Base-by-base conservation (phyloP, 164 flowering plant species). In the Nelumbo lutea region DNA sequence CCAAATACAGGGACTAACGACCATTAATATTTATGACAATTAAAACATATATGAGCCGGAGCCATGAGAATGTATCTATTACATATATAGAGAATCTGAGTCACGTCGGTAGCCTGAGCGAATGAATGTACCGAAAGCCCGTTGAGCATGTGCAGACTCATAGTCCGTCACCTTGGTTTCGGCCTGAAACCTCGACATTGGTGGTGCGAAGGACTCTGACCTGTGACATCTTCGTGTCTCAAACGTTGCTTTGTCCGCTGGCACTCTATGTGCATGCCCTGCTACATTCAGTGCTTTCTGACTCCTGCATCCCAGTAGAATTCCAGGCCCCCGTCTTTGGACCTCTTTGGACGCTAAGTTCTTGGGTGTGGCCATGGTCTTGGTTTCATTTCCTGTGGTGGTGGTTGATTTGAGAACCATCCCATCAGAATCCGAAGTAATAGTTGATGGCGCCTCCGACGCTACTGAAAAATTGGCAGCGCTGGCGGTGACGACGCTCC, bases 401-500 rank as follows among this genome's bases (percentile, higher is more conserved):
- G 47, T 71, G 15, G 62, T 48, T 6, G 61, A 13, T 39, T 27
- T 15, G 3, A 11, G 15, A 4, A 42, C 3, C 4, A 5, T 61
- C 15, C 44, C 52, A 11, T 60, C 27, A 4, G 51, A 42, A 14
- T 42, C 48, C 59, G 8, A 40, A 43, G 9, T 42, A 4, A 13
- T 65, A 5, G 59, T 64, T 44, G 56, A 10, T 6, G 68, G n/a
- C 47, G 52, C 70, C 41, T 83, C 85, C 9, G 85, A 65, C 48
- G 66, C 67, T 44, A 73, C 69, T 9, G 89, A 86, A 65, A 75
- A 80, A 68, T 84, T 90, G 39, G 88, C 89, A 2, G 90, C 90
- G 68, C 90, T 85, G 52, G 87, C 91, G 1, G 96, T 88, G 69
- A 85, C 86, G 13, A 86, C 89, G 50, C 91, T 91, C 97, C 95